Conservation (phyloP, 2,329 filamentous ascomycete genomes). For the Ceratocystis smalleyi region DNA sequence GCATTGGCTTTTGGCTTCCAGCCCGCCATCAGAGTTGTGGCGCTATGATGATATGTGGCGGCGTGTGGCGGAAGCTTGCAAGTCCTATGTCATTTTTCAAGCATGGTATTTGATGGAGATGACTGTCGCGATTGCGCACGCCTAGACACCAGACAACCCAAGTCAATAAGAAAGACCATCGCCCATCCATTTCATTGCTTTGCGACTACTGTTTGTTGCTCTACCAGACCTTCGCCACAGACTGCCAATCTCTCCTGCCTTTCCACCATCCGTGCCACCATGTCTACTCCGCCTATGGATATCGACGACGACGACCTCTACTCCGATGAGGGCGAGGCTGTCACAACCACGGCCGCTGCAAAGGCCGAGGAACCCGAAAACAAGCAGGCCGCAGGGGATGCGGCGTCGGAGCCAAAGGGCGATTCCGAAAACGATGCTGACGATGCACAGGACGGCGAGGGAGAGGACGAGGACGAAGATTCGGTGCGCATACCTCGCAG, state of each 20-base stretch:
- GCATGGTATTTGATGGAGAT: no score
- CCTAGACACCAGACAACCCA: no score
- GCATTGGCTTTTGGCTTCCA: neutral
- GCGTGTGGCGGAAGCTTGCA: conserved; percentile 14
- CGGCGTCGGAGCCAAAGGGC: neutral
- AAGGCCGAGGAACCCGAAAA: neutral
- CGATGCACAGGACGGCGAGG: conserved; percentile 44
- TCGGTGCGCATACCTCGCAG: conserved; percentile 9
- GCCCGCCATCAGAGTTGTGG: neutral
- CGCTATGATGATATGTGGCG: neutral
- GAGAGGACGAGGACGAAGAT: conserved; percentile 39
- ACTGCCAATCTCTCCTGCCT: neutral
- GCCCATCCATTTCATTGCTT: neutral
- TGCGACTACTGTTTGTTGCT: neutral
- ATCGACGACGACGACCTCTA: conserved; percentile 56
- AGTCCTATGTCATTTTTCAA: conserved; percentile 2
- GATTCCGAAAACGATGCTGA: conserved; percentile 42
- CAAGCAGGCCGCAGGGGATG: neutral
- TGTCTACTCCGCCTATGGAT: conserved; percentile 33
- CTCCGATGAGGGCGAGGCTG: conserved; percentile 37
- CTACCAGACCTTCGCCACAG: neutral
- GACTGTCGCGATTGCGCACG: no score
- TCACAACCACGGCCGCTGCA: conserved; percentile 25
- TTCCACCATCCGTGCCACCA: neutral
- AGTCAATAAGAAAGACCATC: neutral